These are phyloP conservation scores for Sisymbrium irio DNA, from an alignment of 345 rosid species.

Conservation along the genomic window DNA sequence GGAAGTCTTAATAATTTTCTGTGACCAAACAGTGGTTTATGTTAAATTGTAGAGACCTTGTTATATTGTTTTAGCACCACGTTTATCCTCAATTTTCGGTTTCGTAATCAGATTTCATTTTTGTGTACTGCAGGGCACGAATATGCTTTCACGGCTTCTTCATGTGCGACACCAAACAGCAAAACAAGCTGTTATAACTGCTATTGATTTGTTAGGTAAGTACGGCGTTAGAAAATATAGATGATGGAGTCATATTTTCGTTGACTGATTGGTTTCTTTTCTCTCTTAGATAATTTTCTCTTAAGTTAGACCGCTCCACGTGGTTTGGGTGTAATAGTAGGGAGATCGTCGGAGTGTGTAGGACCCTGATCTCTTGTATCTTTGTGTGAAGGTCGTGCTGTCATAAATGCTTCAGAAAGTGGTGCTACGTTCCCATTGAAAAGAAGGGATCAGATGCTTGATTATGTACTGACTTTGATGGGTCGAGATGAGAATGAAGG, in stretches of 20 bases:
- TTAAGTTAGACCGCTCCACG: slow-evolving; percentile 1
- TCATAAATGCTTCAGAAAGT: slow-evolving; percentile 86
- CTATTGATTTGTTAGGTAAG: slow-evolving; percentile 92
- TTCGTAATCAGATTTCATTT: slow-evolving; percentile 16
- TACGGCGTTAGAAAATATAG: not conserved
- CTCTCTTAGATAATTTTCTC: not conserved
- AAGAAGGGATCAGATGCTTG: slow-evolving; percentile 82
- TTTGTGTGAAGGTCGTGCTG: slow-evolving; percentile 74
- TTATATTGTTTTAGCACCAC: not conserved
- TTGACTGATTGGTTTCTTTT: not conserved
- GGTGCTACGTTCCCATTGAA: slow-evolving; percentile 89
- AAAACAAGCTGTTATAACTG: slow-evolving; percentile 96
- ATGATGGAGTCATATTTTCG: not conserved
- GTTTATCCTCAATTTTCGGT: slow-evolving; percentile 10
- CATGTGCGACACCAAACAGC: slow-evolving; percentile 89
- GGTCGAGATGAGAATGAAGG: slow-evolving; percentile 82
- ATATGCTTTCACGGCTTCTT: slow-evolving; percentile 97
- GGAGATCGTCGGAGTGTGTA: slow-evolving; percentile 12
- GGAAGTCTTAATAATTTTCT: not conserved
- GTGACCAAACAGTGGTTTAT: slow-evolving; percentile 7
- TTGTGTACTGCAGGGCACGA: slow-evolving; percentile 73
- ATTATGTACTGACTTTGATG: slow-evolving; percentile 90
- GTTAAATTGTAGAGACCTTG: slow-evolving; percentile 2
- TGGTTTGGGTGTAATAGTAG: slow-evolving; percentile 10
- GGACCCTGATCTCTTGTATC: slow-evolving; percentile 24